Conservation (phyloP, 148 eudicot genomes). For the Polygonum aviculare region DNA sequence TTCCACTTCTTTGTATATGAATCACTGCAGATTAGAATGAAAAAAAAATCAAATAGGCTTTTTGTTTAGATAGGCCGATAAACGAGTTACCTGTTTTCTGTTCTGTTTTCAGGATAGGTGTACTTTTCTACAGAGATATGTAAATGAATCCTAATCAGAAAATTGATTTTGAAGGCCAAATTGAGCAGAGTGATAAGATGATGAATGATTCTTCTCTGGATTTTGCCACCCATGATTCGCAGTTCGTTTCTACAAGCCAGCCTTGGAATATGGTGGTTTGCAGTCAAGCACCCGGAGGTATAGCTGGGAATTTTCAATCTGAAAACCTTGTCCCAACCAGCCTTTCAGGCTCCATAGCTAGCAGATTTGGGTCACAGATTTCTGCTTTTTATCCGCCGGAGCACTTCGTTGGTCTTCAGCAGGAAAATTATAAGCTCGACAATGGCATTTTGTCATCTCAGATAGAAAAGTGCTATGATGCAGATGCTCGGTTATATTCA, state of each 20-base stretch:
- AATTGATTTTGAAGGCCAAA: constrained; percentile 22
- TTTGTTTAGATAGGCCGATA: constrained; percentile 3
- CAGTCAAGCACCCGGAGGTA: constrained; percentile 10
- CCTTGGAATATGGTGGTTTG: constrained; percentile 25
- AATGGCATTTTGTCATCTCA: constrained; percentile 23
- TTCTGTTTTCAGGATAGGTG: constrained; percentile 1
- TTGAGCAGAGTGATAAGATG: constrained; percentile 16
- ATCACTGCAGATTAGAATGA: neutral
- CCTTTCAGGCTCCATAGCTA: constrained; percentile 15
- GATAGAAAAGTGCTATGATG: constrained; percentile 21
- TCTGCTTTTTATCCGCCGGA: constrained; percentile 21
- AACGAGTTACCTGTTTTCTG: neutral
- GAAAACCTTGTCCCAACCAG: constrained; percentile 13
- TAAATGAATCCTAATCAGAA: constrained; percentile 32
- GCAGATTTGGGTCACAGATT: constrained; percentile 16
- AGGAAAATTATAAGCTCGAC: constrained; percentile 20
- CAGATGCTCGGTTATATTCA: constrained; percentile 24
- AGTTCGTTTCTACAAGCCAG: constrained; percentile 16
- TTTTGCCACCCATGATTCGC: constrained; percentile 16
- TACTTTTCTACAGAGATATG: constrained; percentile 2
- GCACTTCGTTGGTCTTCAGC: constrained; percentile 19
- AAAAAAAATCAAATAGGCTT: constrained; percentile 1
- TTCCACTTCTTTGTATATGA: constrained; percentile 13
- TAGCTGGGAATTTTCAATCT: constrained; percentile 16
- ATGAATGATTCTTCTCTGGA: constrained; percentile 19